Evolutionary conservation across 345 rosid species (phyloP).

Genomic region (Mercurialis annua): DNA sequence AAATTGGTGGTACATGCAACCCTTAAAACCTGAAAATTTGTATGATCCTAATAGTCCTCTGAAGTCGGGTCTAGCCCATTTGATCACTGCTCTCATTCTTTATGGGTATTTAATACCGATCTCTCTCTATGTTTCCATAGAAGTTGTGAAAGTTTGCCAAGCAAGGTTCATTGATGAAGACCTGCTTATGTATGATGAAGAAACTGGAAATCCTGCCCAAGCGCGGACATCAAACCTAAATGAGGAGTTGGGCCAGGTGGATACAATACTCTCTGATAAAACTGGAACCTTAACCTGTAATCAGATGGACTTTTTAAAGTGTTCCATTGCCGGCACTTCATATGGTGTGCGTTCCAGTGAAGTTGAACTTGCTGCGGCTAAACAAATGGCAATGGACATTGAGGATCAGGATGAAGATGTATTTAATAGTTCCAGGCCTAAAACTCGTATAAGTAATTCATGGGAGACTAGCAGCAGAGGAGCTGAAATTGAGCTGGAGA

Average conservation of each 20-base stretch:
- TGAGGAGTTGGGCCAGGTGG: slow-evolving; percentile 98
- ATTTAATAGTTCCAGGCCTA: slow-evolving; percentile 32
- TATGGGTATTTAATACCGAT: slow-evolving; percentile 98
- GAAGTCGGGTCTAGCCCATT: slow-evolving; percentile 70
- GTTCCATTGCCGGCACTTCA: slow-evolving; percentile 86
- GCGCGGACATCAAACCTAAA: slow-evolving; percentile 97
- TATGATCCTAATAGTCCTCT: slow-evolving; percentile 58
- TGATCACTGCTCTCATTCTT: slow-evolving; percentile 89
- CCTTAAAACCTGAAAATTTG: slow-evolving; percentile 41
- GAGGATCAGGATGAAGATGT: slow-evolving; percentile 55
- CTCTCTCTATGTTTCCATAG: slow-evolving; percentile 94
- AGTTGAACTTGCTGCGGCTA: slow-evolving; percentile 88
- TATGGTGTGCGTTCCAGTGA: slow-evolving; percentile 70
- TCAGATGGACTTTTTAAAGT: slow-evolving; percentile 97
- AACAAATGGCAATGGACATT: slow-evolving; percentile 78
- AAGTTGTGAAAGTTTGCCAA: slow-evolving; percentile 95
- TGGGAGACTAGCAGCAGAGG: slow-evolving; percentile 39
- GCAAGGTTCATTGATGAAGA: slow-evolving; percentile 92
- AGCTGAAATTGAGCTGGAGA: slow-evolving; percentile 75
- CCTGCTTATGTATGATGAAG: slow-evolving; percentile 81
- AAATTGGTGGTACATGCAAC: slow-evolving; percentile 76
- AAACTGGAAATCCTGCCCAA: slow-evolving; percentile 71
- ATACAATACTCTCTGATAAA: slow-evolving; percentile 94
- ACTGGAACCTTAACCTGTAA: slow-evolving; percentile 98
- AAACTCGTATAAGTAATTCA: slow-evolving; percentile 26